phyloP scores from a whole-genome alignment of 129 eudicot species.

The Pulicaria dysenterica region DNA sequence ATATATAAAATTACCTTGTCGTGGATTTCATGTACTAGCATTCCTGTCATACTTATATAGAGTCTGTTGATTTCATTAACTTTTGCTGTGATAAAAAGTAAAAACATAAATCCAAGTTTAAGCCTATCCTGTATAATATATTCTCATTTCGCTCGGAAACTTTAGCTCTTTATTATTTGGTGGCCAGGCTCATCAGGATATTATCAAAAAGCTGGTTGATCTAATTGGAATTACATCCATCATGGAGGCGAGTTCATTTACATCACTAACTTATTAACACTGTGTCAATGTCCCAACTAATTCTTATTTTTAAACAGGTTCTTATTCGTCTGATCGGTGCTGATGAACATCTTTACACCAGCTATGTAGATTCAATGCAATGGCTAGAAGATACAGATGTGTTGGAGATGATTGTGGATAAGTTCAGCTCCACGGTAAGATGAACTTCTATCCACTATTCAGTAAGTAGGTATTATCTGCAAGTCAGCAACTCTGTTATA shows the following conservation, averaged over 20 bases:
- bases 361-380: conserved; percentile 64
- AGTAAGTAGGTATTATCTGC: not conserved
- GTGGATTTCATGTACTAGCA: too few relatives aligned
- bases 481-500: not conserved
- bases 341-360: conserved; percentile 86
- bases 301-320: conserved; percentile 55
- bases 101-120: too few relatives aligned
- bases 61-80: not conserved
- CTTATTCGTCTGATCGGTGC: conserved; percentile 92
- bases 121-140: not conserved
- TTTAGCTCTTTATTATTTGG: conserved; percentile 19
- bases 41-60: too few relatives aligned
- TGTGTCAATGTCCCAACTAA: conserved; percentile 24
- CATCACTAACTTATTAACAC: not conserved
- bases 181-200: conserved; percentile 75
- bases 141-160: not conserved
- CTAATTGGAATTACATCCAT: conserved; percentile 91
- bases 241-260: conserved; percentile 74
- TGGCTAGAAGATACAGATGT: conserved; percentile 92
- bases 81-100: not conserved
- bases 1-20: too few relatives aligned
- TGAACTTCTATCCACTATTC: conserved; percentile 6
- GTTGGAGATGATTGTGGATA: conserved; percentile 90
- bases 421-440: conserved; percentile 89
- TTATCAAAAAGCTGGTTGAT: conserved; percentile 77